Percentiles rank a stretch among this genome's conserved stretches.
Conservation (phyloP, 345 rosid species). For the Chamaenerion angustifolium region DNA sequence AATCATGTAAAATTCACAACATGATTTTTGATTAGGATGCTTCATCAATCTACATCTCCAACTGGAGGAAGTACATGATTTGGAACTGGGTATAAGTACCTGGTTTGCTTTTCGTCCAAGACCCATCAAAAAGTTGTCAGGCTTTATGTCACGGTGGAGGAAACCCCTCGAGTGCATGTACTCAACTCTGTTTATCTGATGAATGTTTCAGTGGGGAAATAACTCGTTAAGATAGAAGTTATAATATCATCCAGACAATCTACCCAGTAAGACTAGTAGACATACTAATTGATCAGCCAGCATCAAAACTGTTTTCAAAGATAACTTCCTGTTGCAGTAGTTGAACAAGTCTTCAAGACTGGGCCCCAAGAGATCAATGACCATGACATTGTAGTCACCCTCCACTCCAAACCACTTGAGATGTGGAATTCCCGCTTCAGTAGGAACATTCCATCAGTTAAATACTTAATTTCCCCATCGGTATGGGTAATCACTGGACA, state of each 20-base stretch:
- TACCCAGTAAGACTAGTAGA: not conserved
- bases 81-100: slow-evolving; percentile 15
- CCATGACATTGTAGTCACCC: slow-evolving; percentile 59
- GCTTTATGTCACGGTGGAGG: slow-evolving; percentile 83
- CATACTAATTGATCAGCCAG: slow-evolving; percentile 80
- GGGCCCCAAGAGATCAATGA: slow-evolving; percentile 81
- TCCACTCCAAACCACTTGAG: slow-evolving; percentile 85
- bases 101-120: slow-evolving; percentile 83
- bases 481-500: too few relatives aligned
- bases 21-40: not conserved
- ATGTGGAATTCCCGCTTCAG: slow-evolving; percentile 65
- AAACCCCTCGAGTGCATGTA: slow-evolving; percentile 73
- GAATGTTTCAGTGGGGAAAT: slow-evolving; percentile 1
- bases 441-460: not conserved
- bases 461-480: too few relatives aligned
- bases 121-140: slow-evolving; percentile 80
- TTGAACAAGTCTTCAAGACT: slow-evolving; percentile 78
- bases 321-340: slow-evolving; percentile 56
- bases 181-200: slow-evolving; percentile 59
- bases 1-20: not conserved
- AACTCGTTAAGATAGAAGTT: slow-evolving; percentile 2
- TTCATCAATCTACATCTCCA: not conserved
- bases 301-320: slow-evolving; percentile 73
- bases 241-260: not conserved
- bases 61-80: too few relatives aligned